Conservation (phyloP, 768 basidiomycete species). For the Naganishia randhawae region DNA sequence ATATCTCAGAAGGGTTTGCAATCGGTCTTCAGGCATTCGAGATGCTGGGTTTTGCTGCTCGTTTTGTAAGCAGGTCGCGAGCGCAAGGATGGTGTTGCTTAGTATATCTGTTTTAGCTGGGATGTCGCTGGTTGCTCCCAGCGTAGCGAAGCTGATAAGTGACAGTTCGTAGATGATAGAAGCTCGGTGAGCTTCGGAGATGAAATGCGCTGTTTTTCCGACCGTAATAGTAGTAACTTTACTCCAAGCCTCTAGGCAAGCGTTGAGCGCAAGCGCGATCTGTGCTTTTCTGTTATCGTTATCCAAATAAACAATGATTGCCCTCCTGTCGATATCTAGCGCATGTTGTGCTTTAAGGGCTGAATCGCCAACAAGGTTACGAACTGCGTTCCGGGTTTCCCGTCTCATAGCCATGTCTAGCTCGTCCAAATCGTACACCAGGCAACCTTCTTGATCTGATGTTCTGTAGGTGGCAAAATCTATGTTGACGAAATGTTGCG, state of each 20-base stretch:
- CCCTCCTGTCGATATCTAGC: conserved; percentile 12
- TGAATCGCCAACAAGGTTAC: conserved; percentile 9
- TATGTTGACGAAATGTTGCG: conserved; percentile 16
- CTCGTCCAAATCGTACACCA: conserved; percentile 15
- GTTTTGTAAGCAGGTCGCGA: conserved; percentile 7
- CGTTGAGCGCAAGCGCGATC: conserved; percentile 1
- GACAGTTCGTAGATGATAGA: conserved; percentile 25
- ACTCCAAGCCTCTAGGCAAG: conserved; percentile 21
- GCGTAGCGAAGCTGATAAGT: not conserved
- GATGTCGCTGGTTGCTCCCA: conserved; percentile 8
- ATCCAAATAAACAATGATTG: conserved; percentile 14
- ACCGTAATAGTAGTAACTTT: conserved; percentile 19
- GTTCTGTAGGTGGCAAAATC: conserved; percentile 21
- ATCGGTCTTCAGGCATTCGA: conserved; percentile 14
- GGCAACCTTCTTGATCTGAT: conserved; percentile 7
- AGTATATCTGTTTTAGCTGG: conserved; percentile 21
- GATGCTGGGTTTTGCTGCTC: not conserved
- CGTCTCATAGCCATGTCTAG: conserved; percentile 11
- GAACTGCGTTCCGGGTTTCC: conserved; percentile 13
- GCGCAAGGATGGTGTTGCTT: conserved; percentile 2
- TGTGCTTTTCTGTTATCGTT: conserved; percentile 20
- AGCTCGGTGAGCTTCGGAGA: not conserved
- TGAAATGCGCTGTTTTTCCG: not conserved
- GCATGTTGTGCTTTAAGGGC: not conserved
- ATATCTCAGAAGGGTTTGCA: conserved; percentile 11